Conservation (phyloP, 129 eudicot species). For the Saussurea involucrata region DNA sequence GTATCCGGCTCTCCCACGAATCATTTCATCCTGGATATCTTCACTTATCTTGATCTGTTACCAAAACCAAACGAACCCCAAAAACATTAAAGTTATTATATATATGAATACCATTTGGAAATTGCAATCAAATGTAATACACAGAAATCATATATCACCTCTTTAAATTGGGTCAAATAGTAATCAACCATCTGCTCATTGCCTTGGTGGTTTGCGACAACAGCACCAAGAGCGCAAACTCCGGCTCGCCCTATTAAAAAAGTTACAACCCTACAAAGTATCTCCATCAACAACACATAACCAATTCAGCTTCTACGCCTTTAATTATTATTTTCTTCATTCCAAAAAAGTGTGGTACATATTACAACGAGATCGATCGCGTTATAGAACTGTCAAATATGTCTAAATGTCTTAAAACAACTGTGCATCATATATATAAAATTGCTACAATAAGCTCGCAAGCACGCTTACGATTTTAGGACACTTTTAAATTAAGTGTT, state of each 20-base stretch:
- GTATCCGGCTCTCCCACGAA: conserved; percentile 71
- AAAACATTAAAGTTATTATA: neutral
- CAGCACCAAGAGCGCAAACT: conserved; percentile 83
- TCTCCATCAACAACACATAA: neutral
- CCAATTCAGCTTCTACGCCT: neutral
- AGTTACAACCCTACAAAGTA: conserved; percentile 42
- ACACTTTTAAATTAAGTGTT: no score
- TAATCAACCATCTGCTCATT: conserved; percentile 42
- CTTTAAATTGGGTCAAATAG: conserved; percentile 50
- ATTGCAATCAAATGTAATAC: neutral
- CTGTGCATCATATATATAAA: no score
- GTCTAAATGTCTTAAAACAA: neutral
- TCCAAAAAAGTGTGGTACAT: neutral
- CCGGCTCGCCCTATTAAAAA: conserved; percentile 76
- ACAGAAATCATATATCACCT: conserved; percentile 39
- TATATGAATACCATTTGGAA: neutral
- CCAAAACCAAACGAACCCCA: neutral
- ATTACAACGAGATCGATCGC: no score
- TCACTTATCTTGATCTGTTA: conserved; percentile 50
- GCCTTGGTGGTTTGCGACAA: conserved; percentile 43
- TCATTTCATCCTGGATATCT: conserved; percentile 52
- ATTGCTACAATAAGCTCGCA: no score
- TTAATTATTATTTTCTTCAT: neutral
- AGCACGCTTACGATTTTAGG: no score
- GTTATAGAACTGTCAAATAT: no score